These are phyloP conservation scores for Trypanosomatidae sp. DNA, from an alignment of 208 protist genomes.

Conservation along the genomic window DNA sequence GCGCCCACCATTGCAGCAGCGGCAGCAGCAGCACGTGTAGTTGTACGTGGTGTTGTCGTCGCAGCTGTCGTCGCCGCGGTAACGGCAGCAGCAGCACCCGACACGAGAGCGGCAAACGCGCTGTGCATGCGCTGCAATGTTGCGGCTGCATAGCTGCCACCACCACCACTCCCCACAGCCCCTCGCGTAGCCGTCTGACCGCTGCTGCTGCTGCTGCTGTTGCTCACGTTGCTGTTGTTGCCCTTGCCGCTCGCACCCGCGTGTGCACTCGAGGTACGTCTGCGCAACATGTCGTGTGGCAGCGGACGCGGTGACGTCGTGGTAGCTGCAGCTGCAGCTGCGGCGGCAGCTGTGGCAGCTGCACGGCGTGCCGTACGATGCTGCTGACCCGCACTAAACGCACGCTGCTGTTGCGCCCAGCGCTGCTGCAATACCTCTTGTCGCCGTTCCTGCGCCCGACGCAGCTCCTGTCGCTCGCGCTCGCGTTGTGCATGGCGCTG, in stretches of 20 bases:
- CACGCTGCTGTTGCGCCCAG: conserved; percentile 25
- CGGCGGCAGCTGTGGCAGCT: too few species aligned
- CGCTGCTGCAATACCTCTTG: conserved; percentile 27
- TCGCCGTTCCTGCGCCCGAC: conserved; percentile 24
- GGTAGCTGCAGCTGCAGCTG: too few species aligned
- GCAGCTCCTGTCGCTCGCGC: conserved; percentile 29
- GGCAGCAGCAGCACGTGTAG: background rate
- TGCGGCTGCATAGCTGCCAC: conserved; percentile 7
- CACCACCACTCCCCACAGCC: conserved; percentile 11
- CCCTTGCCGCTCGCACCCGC: too few species aligned
- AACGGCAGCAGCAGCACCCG: too few species aligned
- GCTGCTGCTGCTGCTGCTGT: conserved; percentile 10
- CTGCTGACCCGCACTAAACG: background rate
- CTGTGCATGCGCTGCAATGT: conserved; percentile 3
- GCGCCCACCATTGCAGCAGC: background rate
- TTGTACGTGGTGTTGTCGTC: background rate
- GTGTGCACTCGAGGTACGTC: too few species aligned
- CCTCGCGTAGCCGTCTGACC: conserved; percentile 8
- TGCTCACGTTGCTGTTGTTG: conserved; percentile 8
- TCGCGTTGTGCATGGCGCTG: conserved; percentile 23
- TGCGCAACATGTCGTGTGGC: too few species aligned
- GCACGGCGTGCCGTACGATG: too few species aligned
- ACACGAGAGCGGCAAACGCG: background rate
- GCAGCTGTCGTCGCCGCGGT: background rate
- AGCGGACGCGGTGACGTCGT: too few species aligned